phyloP scores from a whole-genome alignment of 768 basidiomycete genomes.

The Asterophora lycoperdoides region DNA sequence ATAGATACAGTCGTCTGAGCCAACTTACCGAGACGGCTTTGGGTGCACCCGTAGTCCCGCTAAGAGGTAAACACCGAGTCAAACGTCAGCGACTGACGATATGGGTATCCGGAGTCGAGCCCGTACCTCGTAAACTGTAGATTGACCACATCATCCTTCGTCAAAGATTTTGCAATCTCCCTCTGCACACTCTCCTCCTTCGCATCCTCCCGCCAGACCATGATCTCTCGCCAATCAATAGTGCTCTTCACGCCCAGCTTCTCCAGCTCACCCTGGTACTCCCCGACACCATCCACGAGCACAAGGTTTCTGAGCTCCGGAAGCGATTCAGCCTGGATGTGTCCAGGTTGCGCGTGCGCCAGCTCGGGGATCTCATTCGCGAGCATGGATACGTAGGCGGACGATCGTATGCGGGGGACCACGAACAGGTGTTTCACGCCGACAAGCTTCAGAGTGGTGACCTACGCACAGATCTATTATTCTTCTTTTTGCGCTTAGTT shows the following conservation, averaged over 20 bases:
- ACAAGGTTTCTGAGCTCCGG: slow-evolving; percentile 62
- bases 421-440: slow-evolving; percentile 68
- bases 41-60: slow-evolving; percentile 76
- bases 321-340: slow-evolving; percentile 52
- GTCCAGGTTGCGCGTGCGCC: slow-evolving; percentile 42
- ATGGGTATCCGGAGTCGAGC: neutral
- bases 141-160: slow-evolving; percentile 72
- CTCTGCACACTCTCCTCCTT: slow-evolving; percentile 40
- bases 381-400: slow-evolving; percentile 60
- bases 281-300: slow-evolving; percentile 58
- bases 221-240: slow-evolving; percentile 67
- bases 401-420: slow-evolving; percentile 64
- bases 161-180: slow-evolving; percentile 35
- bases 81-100: neutral
- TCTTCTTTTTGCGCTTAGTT: neutral
- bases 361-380: slow-evolving; percentile 55
- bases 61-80: too few species aligned
- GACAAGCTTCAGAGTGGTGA: slow-evolving; percentile 56
- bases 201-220: slow-evolving; percentile 62
- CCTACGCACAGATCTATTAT: slow-evolving; percentile 34
- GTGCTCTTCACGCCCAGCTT: slow-evolving; percentile 42
- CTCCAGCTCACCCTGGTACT: slow-evolving; percentile 33
- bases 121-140: slow-evolving; percentile 79
- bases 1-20: neutral
- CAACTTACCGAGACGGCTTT: slow-evolving; percentile 75